Conservation (phyloP, 2,329 filamentous ascomycete species). For the Davidsoniella virescens region DNA sequence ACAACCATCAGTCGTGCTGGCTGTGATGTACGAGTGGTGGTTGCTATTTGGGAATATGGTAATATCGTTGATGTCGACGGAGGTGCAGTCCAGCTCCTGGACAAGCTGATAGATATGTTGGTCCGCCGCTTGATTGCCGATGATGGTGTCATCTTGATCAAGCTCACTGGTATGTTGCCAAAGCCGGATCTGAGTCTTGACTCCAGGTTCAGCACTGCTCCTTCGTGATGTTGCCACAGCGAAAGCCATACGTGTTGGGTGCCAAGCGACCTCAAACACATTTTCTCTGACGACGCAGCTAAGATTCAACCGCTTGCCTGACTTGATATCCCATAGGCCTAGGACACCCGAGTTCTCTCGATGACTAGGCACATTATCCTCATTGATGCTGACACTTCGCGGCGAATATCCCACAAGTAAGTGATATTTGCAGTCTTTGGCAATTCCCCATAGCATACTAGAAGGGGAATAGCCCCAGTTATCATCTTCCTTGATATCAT, state of each 20-base stretch:
- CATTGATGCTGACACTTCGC: conserved; percentile 33
- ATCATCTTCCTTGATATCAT: not conserved
- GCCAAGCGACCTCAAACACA: conserved; percentile 49
- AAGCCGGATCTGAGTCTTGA: conserved; percentile 41
- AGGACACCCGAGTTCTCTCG: conserved; percentile 42
- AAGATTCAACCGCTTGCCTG: conserved; percentile 29
- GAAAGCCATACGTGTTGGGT: conserved; percentile 37
- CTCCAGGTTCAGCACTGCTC: conserved; percentile 25
- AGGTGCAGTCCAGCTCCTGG: conserved; percentile 41
- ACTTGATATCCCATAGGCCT: conserved; percentile 38
- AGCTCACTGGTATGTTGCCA: not conserved
- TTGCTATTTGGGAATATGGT: conserved; percentile 39
- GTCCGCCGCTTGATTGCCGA: not conserved
- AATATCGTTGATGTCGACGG: conserved; percentile 46
- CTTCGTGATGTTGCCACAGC: conserved; percentile 38
- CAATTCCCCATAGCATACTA: conserved; percentile 44
- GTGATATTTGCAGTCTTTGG: conserved; percentile 29
- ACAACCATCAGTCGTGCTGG: conserved; percentile 43
- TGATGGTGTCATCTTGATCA: not conserved
- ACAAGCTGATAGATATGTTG: conserved; percentile 23
- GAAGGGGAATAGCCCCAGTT: conserved; percentile 49
- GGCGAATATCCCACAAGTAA: conserved; percentile 48
- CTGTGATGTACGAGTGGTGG: conserved; percentile 37
- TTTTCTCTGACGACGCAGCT: conserved; percentile 38
- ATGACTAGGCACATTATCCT: conserved; percentile 41